A percentile compares a stretch with the other conserved stretches of the same genome.
These are phyloP conservation scores for Colletotrichum musicola DNA, from an alignment of 2,329 filamentous ascomycete species.

Conservation along the genomic window DNA sequence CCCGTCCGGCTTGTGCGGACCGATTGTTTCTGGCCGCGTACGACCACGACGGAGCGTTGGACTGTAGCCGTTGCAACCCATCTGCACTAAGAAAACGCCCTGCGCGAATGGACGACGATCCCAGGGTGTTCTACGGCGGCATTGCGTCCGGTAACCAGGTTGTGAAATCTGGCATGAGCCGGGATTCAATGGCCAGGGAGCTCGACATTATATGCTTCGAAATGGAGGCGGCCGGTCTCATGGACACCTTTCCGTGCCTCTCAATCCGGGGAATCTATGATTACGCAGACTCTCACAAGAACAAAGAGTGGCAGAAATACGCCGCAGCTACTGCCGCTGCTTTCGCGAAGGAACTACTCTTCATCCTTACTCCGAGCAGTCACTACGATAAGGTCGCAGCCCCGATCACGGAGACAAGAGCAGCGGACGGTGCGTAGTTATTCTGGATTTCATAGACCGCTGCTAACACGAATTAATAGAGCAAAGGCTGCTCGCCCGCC, in stretches of 20 bases:
- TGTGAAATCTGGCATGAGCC: conserved; percentile 13
- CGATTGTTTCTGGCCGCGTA: not conserved
- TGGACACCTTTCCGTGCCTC: conserved; percentile 45
- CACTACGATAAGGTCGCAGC: too few species aligned
- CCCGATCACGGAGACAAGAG: too few species aligned
- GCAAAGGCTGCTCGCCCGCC: too few species aligned
- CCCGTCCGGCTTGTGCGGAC: not conserved
- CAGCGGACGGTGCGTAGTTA: too few species aligned
- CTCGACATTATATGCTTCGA: conserved; percentile 42
- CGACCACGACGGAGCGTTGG: not conserved
- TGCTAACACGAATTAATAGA: too few species aligned
- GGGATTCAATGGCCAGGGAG: conserved; percentile 45
- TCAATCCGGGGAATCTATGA: conserved; percentile 53
- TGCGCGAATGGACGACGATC: not conserved
- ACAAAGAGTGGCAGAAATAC: conserved; percentile 50
- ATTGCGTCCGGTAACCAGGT: conserved; percentile 41
- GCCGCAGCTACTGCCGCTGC: conserved; percentile 50
- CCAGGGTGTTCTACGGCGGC: conserved; percentile 34
- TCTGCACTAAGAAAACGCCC: not conserved
- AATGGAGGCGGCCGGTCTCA: conserved; percentile 46
- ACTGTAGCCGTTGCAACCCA: not conserved
- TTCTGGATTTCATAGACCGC: too few species aligned
- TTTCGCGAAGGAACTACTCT: conserved; percentile 42
- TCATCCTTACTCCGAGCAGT: too few species aligned
- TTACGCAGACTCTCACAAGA: conserved; percentile 55